Evolutionary conservation across 345 rosid genomes (phyloP), one percentile per base, ranked within the genome.

Genomic region (Moricandia moricandioides): DNA sequence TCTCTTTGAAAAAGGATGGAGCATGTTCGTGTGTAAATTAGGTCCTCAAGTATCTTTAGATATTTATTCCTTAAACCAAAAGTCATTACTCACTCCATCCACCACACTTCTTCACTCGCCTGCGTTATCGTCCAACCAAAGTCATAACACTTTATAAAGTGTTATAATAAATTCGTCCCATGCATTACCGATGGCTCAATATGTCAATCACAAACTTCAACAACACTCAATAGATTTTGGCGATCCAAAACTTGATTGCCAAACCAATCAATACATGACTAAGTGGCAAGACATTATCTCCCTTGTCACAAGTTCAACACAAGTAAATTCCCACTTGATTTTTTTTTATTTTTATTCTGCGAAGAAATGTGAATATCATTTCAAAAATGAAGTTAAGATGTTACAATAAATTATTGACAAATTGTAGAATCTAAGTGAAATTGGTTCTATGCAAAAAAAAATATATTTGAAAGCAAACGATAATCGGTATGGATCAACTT

Each of bases 11-110:
- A 70, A 70, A 43, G 62, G 31, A 17, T 27, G 21, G 69, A 12
- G 33, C 55, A 33, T 77, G 71, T 63, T 45, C 17, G 17, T 45
- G 13, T 39, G 16, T 45, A 5, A 45, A 6, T 45, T 70, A 31
- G 71, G 75, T 39, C 59, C n/a, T n/a, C 71, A 70, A 77, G 56
- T 76, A 76, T 76, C 75, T 63, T 62, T 70, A 62, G 31, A 39
- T 13, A 62, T 4, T 70, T 69, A 69, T 76, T 76, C 66, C 40
- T 56, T 70, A 56, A 76, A 56, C 14, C 60, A 39, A 60, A 68
- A 68, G 69, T 52, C 62, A 10, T 67, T 1, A 30, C 18, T 33
- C 61, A 26, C 24, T 45, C 39, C 66, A 43, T 13, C 49, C 16
- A 45, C 67, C 29, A 61, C 73, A 43, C 2, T 34, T 43, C 3